Evolutionary conservation across 2,329 filamentous ascomycete species (phyloP).

Genomic region (Bipolaris gigantea): DNA sequence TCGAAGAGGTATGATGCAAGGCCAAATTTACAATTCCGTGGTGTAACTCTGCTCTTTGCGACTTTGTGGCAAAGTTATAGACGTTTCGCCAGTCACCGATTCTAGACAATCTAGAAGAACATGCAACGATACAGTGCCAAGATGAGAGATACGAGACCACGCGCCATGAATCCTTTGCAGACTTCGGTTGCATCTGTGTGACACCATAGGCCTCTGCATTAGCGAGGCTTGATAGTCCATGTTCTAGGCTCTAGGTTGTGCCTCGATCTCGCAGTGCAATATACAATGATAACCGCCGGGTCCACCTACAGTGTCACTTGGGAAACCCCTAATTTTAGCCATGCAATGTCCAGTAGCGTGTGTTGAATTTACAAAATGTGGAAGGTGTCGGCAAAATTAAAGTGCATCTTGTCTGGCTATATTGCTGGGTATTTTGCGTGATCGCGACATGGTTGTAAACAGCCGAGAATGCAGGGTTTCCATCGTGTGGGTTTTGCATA

Average conservation of each 20-base stretch:
- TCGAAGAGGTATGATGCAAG: not conserved
- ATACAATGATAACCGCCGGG: slow-evolving; percentile 22
- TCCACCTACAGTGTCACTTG: slow-evolving; percentile 28
- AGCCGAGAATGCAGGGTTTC: slow-evolving; percentile 29
- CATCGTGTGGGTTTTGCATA: slow-evolving; percentile 28
- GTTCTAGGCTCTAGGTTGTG: slow-evolving; percentile 33
- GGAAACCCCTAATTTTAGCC: slow-evolving; percentile 23
- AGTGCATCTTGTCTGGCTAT: slow-evolving; percentile 37
- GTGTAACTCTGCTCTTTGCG: slow-evolving; percentile 11
- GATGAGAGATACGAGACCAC: slow-evolving; percentile 40
- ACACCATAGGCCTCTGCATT: slow-evolving; percentile 21
- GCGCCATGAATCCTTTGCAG: slow-evolving; percentile 20
- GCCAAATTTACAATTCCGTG: slow-evolving; percentile 4
- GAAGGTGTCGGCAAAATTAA: slow-evolving; percentile 28
- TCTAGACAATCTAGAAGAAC: slow-evolving; percentile 17
- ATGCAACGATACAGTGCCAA: slow-evolving; percentile 29
- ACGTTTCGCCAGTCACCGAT: slow-evolving; percentile 17
- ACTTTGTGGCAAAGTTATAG: slow-evolving; percentile 29
- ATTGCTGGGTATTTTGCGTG: slow-evolving; percentile 39
- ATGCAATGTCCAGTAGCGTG: not conserved
- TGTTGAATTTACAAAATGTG: slow-evolving; percentile 26
- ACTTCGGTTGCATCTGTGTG: slow-evolving; percentile 24
- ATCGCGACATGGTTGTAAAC: slow-evolving; percentile 30
- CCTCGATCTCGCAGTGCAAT: slow-evolving; percentile 23
- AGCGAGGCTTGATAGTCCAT: slow-evolving; percentile 19